Conservation (phyloP, 78 protist genomes). For the Dictyostelium intermedium region DNA sequence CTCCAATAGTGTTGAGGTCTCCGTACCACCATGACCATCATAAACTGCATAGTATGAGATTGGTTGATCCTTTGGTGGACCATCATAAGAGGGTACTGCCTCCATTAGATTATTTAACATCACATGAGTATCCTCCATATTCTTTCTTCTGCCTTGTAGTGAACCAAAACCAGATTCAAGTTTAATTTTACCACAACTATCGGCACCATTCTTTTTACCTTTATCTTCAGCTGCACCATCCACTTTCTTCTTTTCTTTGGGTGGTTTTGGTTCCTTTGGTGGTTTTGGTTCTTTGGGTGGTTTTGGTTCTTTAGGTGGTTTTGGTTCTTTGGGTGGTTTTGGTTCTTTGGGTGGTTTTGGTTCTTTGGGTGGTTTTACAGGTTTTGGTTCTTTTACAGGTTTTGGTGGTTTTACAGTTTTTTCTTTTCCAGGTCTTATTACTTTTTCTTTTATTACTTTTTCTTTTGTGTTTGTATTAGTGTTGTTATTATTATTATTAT, state of each 20-base stretch:
- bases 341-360: not conserved
- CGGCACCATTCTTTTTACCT: not conserved
- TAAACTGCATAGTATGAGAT: slow-evolving; percentile 78
- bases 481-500: not conserved
- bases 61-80: not conserved
- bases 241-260: not conserved
- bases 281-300: not conserved
- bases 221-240: not conserved
- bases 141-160: slow-evolving; percentile 77
- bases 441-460: not conserved
- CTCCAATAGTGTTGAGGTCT: slow-evolving; percentile 46
- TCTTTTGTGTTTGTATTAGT: not conserved
- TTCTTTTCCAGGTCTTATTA: not conserved
- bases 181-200: not conserved
- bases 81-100: not conserved
- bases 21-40: slow-evolving; percentile 86
- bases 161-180: slow-evolving; percentile 38
- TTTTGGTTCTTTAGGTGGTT: not conserved
- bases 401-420: not conserved
- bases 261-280: not conserved
- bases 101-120: slow-evolving; percentile 21
- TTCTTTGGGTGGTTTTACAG: not conserved
- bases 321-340: not conserved
- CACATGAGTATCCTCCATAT: slow-evolving; percentile 81
- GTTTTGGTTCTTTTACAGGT: not conserved